Conservation (phyloP, 257 asterid genomes). For the Solanum etuberosum region DNA sequence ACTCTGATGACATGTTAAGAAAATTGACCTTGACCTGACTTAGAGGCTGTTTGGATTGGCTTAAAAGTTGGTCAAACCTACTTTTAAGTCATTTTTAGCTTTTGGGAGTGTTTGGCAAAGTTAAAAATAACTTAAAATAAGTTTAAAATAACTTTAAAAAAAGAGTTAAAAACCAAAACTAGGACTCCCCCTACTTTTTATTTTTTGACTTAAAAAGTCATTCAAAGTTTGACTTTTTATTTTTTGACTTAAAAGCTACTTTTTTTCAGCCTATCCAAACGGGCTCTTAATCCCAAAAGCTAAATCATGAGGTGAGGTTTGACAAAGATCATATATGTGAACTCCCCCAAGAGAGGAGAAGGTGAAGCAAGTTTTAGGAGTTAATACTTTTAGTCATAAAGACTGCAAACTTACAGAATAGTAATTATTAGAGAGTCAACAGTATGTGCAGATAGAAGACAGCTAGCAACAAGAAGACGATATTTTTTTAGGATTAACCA, state of each 20-base stretch:
- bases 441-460: background rate
- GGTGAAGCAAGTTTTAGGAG: background rate
- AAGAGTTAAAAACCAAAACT: too few species aligned
- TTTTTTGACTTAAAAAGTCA: too few species aligned
- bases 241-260: too few species aligned
- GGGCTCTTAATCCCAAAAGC: background rate
- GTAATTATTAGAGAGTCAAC: background rate
- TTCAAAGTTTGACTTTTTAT: too few species aligned
- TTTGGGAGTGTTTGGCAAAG: too few species aligned
- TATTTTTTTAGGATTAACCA: background rate
- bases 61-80: too few species aligned
- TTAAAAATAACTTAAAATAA: too few species aligned
- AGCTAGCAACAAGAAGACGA: background rate
- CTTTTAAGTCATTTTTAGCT: too few species aligned
- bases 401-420: background rate
- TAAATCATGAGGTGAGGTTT: background rate
- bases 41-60: too few species aligned
- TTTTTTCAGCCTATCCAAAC: too few species aligned
- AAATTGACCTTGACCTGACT: background rate
- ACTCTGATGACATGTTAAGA: background rate
- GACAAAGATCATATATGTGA: background rate
- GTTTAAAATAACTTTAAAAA: too few species aligned
- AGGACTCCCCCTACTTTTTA: too few species aligned
- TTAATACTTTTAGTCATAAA: background rate
- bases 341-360: background rate